Conservation (phyloP, 176 grass and related monocot species). For the Urochloa ruziziensis region DNA sequence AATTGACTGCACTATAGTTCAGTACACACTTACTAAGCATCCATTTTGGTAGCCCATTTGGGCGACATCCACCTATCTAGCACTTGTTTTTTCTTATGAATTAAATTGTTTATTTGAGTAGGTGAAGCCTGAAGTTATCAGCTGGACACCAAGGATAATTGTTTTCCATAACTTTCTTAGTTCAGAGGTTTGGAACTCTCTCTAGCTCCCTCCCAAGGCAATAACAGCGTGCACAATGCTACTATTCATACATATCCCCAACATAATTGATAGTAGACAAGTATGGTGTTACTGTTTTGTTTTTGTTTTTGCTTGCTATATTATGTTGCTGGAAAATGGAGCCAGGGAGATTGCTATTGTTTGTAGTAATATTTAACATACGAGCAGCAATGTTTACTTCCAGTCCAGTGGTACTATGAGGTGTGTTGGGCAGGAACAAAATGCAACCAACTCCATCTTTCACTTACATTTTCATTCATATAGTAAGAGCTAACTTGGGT, state of each 20-base stretch:
- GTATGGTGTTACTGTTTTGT: not conserved
- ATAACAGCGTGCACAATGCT: not conserved
- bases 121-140: constrained; percentile 73
- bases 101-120: constrained; percentile 29
- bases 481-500: no score
- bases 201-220: not conserved
- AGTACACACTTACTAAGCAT: not conserved
- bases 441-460: not conserved
- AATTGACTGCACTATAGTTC: not conserved
- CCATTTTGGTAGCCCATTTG: not conserved
- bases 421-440: not conserved
- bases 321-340: not conserved
- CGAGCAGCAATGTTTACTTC: not conserved
- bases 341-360: not conserved
- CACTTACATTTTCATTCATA: not conserved
- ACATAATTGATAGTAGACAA: not conserved
- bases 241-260: not conserved
- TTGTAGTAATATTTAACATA: not conserved
- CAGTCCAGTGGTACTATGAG: not conserved
- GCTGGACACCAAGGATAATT: constrained; percentile 67
- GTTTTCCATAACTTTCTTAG: constrained; percentile 74
- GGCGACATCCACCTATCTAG: not conserved
- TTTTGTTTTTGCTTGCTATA: not conserved
- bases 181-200: constrained; percentile 42
- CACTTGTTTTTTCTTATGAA: not conserved